Conservation (phyloP, 345 rosid species). For the Lepidium africanum region DNA sequence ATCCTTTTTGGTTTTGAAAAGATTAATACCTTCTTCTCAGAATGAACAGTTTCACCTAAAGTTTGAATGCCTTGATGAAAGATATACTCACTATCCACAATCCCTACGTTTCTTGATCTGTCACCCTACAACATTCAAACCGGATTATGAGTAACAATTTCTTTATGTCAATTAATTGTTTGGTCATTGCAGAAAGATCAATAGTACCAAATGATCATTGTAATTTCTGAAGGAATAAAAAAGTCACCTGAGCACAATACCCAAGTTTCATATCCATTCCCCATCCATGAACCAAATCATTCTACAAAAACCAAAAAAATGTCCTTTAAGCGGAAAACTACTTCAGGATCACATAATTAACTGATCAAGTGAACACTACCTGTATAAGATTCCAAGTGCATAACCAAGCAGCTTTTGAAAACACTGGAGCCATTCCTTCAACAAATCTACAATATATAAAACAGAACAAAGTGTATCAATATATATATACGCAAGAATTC, state of each 20-base stretch:
- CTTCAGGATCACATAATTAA: neutral
- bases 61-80: conserved; percentile 87
- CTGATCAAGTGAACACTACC: conserved; percentile 29
- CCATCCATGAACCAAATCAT: conserved; percentile 99
- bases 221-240: neutral
- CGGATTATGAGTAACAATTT: neutral
- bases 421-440: conserved; percentile 99
- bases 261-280: conserved; percentile 99
- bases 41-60: conserved; percentile 55
- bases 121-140: conserved; percentile 55
- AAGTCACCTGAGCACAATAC: conserved; percentile 84
- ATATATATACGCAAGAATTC: neutral
- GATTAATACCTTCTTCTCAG: conserved; percentile 41
- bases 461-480: neutral
- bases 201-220: neutral
- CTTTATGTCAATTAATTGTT: neutral
- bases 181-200: neutral
- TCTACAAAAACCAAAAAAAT: conserved; percentile 37
- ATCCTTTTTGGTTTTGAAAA: neutral
- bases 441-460: conserved; percentile 56
- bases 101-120: conserved; percentile 77
- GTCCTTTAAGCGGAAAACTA: conserved; percentile 1
- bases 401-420: conserved; percentile 95
- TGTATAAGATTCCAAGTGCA: conserved; percentile 99
- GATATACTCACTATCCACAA: conserved; percentile 80